Conservation (phyloP, 306 rosid genomes). For the Cucurbita moschata region DNA sequence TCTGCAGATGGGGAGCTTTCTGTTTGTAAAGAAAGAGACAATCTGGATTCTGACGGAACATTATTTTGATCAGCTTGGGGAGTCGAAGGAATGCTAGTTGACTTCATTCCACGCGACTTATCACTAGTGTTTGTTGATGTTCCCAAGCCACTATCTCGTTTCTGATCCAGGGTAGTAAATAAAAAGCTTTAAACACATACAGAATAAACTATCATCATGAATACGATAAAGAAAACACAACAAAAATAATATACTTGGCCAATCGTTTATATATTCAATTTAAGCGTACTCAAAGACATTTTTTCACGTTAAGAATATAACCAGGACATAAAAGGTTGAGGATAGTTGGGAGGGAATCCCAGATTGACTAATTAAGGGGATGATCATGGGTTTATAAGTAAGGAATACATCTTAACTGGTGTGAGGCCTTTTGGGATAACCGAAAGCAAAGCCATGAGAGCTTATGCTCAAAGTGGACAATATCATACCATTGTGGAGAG, state of each 20-base stretch:
- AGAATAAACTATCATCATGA: not conserved
- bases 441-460: no score
- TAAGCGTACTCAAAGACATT: not conserved
- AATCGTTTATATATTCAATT: not conserved
- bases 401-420: no score
- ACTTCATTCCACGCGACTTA: slow-evolving; percentile 81
- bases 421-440: no score
- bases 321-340: not conserved
- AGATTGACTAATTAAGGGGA: no score
- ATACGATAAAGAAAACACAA: not conserved
- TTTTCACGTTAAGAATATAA: not conserved
- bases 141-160: slow-evolving; percentile 65
- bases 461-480: no score
- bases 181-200: slow-evolving; percentile 7
- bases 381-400: no score
- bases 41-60: slow-evolving; percentile 47
- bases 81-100: slow-evolving; percentile 78
- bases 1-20: slow-evolving; percentile 76
- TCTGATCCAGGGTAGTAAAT: slow-evolving; percentile 37
- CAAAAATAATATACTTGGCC: not conserved
- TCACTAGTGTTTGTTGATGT: slow-evolving; percentile 57
- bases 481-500: no score
- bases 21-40: slow-evolving; percentile 50
- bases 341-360: no score
- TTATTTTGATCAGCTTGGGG: slow-evolving; percentile 70